phyloP scores from a whole-genome alignment of 192 early-diverging fungal species.

The Coemansia sp. region DNA sequence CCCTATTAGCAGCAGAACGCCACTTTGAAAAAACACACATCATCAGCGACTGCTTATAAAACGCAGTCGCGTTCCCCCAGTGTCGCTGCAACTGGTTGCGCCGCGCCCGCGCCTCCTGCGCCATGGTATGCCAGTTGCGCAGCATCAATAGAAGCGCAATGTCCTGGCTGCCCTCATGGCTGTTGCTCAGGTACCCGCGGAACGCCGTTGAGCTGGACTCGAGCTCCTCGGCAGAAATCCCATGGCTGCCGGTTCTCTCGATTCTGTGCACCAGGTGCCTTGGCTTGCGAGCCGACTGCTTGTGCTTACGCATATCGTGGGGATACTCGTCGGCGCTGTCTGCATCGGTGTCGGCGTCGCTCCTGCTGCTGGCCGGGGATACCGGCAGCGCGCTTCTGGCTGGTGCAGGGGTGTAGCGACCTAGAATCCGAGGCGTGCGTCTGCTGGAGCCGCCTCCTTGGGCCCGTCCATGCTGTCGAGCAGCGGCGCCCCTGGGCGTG shows the following conservation, averaged over 20 bases:
- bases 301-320: background rate
- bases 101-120: conserved; percentile 9
- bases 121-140: conserved; percentile 36
- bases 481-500: background rate
- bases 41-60: conserved; percentile 5
- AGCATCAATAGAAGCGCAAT: conserved; percentile 24
- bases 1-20: background rate
- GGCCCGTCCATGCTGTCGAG: background rate
- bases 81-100: conserved; percentile 30
- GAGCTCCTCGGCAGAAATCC: background rate
- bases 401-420: conserved; percentile 2
- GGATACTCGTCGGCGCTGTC: background rate
- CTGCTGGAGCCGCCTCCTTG: background rate
- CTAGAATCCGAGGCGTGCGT: conserved; percentile 17
- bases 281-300: background rate
- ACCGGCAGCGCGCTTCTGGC: conserved; percentile 1
- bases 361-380: conserved; percentile 9
- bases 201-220: conserved; percentile 3
- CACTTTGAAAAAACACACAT: conserved; percentile 6
- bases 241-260: background rate
- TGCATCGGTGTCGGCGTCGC: conserved; percentile 11
- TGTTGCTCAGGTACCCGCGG: conserved; percentile 25
- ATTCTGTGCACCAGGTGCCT: background rate
- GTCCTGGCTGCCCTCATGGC: conserved; percentile 22
- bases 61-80: conserved; percentile 26